Conservation (phyloP, 495 filamentous ascomycete genomes). For the Podospora didyma region DNA sequence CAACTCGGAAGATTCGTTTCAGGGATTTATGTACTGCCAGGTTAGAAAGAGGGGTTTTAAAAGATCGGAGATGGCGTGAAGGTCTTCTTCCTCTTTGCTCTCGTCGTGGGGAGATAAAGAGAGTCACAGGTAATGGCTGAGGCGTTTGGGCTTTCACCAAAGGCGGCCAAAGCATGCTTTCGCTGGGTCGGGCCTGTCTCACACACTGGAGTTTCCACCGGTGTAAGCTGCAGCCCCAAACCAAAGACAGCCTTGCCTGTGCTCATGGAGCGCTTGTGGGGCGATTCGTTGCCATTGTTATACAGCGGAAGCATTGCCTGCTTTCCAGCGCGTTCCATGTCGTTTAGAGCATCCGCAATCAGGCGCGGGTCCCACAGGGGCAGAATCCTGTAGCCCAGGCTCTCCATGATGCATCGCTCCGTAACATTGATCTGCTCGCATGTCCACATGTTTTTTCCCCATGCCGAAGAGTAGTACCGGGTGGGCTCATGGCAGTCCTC, state of each 20-base stretch:
- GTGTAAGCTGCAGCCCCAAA: conserved; percentile 36
- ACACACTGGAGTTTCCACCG: conserved; percentile 35
- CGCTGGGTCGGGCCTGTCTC: conserved; percentile 14
- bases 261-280: conserved; percentile 33
- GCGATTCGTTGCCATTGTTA: conserved; percentile 20
- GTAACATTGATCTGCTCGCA: conserved; percentile 53
- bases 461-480: conserved; percentile 36
- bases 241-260: conserved; percentile 32
- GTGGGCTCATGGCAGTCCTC: conserved; percentile 45
- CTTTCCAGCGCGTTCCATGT: conserved; percentile 52
- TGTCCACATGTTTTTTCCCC: conserved; percentile 48
- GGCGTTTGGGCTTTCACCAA: not conserved
- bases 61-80: not conserved
- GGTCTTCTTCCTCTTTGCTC: conserved; percentile 6
- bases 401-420: conserved; percentile 52
- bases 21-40: not conserved
- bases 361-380: conserved; percentile 44
- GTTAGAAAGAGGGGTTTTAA: not conserved
- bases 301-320: conserved; percentile 22
- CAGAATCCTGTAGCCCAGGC: conserved; percentile 47
- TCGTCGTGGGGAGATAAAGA: conserved; percentile 3
- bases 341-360: conserved; percentile 45
- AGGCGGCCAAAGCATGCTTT: conserved; percentile 6
- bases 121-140: conserved; percentile 5
- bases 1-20: not conserved